Evolutionary conservation across 2,329 filamentous ascomycete species (phyloP).

Genomic region (Nigrospora osmanthi): DNA sequence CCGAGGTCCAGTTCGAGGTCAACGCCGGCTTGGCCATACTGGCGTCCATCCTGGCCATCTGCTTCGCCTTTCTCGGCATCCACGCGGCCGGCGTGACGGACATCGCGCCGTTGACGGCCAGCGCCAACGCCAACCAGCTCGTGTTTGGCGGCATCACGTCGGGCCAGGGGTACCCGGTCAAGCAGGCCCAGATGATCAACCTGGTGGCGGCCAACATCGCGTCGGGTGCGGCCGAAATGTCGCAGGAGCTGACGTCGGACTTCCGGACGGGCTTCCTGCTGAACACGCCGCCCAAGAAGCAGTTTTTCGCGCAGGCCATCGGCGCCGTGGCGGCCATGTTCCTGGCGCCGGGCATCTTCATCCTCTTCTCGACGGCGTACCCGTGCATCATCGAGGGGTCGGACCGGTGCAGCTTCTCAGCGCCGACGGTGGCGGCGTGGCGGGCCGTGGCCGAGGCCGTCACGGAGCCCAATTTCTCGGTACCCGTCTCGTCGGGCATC

Average conservation of each 20-base stretch:
- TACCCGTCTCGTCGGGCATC: conserved; percentile 45
- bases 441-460: conserved; percentile 56
- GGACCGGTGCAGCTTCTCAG: conserved; percentile 49
- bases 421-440: conserved; percentile 60
- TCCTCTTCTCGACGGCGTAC: conserved; percentile 61
- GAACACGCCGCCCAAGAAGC: conserved; percentile 53
- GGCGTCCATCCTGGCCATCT: conserved; percentile 47
- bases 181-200: conserved; percentile 56
- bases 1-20: conserved; percentile 44
- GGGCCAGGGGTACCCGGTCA: conserved; percentile 36
- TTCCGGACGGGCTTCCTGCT: conserved; percentile 64
- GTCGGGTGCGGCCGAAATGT: conserved; percentile 45
- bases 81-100: conserved; percentile 54
- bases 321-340: conserved; percentile 57
- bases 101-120: conserved; percentile 57
- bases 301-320: conserved; percentile 58
- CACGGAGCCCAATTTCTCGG: conserved; percentile 46
- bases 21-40: conserved; percentile 46
- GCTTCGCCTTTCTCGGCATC: conserved; percentile 55
- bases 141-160: conserved; percentile 58
- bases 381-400: conserved; percentile 50
- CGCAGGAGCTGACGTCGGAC: conserved; percentile 48
- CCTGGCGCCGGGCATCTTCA: conserved; percentile 59
- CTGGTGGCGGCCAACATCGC: conserved; percentile 53
- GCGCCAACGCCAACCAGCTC: conserved; percentile 61